Conservation (phyloP, 257 asterid genomes). For the Rhazya stricta region DNA sequence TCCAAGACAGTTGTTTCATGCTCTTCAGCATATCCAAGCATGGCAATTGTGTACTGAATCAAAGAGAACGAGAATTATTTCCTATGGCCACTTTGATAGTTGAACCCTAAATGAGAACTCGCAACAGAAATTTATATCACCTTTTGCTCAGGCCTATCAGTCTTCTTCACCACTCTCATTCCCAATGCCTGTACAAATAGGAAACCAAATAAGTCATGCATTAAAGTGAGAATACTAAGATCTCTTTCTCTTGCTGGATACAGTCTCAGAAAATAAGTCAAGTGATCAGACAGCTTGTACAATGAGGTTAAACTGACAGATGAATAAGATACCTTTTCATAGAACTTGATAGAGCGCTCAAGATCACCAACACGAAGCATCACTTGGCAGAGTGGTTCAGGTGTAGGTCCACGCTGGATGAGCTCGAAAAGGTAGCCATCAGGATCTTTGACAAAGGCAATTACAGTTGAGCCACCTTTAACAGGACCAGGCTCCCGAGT, state of each 20-base stretch:
- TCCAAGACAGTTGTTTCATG: slow-evolving; percentile 74
- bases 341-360: slow-evolving; percentile 89
- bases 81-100: not conserved
- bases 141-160: slow-evolving; percentile 91
- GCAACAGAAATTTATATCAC: slow-evolving; percentile 25
- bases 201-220: not conserved
- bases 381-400: slow-evolving; percentile 98
- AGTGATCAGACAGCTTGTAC: not conserved
- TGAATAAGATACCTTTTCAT: slow-evolving; percentile 64
- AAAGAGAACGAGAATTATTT: slow-evolving; percentile 3
- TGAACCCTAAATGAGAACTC: not conserved
- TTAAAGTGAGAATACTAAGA: not conserved
- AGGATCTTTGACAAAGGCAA: slow-evolving; percentile 96
- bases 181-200: slow-evolving; percentile 69
- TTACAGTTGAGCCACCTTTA: slow-evolving; percentile 83
- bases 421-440: slow-evolving; percentile 94
- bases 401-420: slow-evolving; percentile 84
- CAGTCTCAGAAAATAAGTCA: not conserved
- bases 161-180: slow-evolving; percentile 67
- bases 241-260: not conserved
- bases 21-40: slow-evolving; percentile 96
- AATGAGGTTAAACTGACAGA: not conserved
- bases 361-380: slow-evolving; percentile 99
- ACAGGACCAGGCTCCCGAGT: slow-evolving; percentile 99
- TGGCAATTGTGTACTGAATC: slow-evolving; percentile 79